phyloP scores from a whole-genome alignment of 192 early-diverging fungal species.

The Coemansia sp. region DNA sequence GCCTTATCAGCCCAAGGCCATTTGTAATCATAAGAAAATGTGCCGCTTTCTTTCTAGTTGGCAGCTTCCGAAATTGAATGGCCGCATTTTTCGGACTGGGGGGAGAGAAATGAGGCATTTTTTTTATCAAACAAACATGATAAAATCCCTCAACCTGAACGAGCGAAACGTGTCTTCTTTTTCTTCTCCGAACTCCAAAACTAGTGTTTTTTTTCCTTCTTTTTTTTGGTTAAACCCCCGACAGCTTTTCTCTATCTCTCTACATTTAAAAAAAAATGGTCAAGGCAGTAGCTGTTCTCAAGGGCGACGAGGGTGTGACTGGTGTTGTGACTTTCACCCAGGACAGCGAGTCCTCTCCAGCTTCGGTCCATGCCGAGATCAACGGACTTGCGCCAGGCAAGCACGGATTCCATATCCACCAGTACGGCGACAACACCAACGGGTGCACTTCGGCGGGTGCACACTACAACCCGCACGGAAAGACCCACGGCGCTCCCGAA shows the following conservation, averaged over 20 bases:
- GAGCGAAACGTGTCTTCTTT: neutral
- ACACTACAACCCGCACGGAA: conserved; percentile 81
- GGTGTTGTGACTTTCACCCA: conserved; percentile 75
- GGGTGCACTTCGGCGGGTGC: conserved; percentile 82
- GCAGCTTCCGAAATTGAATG: no score
- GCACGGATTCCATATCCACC: conserved; percentile 90
- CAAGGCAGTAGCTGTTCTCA: conserved; percentile 81
- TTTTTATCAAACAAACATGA: neutral
- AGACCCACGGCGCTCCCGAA: conserved; percentile 76
- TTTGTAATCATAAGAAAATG: no score
- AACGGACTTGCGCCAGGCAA: conserved; percentile 65
- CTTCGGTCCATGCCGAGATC: conserved; percentile 59
- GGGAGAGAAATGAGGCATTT: neutral
- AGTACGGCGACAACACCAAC: conserved; percentile 70
- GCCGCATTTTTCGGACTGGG: neutral
- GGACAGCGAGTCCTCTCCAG: conserved; percentile 58
- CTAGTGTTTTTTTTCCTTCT: neutral
- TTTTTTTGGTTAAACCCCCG: neutral
- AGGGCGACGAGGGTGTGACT: conserved; percentile 59
- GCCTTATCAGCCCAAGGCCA: no score
- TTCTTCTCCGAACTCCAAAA: neutral
- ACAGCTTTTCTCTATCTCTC: conserved; percentile 3
- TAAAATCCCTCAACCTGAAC: neutral
- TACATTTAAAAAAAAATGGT: conserved; percentile 63
- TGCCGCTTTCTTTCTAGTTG: no score